phyloP scores from a whole-genome alignment of 768 basidiomycete species.

The Trametopsis cervina region DNA sequence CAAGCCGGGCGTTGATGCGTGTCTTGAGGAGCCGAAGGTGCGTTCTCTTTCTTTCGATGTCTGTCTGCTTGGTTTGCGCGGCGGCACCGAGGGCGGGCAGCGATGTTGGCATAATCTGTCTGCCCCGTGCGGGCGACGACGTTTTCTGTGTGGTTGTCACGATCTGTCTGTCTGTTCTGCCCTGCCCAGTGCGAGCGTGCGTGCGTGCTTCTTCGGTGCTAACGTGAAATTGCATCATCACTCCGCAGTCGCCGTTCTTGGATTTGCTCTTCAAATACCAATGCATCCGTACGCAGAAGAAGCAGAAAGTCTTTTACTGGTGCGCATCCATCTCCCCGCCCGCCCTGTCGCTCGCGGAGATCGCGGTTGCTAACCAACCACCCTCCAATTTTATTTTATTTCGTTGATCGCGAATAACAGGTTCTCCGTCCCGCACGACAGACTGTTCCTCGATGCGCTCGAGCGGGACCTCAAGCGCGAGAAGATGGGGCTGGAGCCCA shows the following conservation, averaged over 20 bases:
- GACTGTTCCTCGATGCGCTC: conserved; percentile 92
- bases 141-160: no score
- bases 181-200: background rate
- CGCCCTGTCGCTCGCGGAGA: background rate
- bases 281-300: conserved; percentile 96
- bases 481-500: conserved; percentile 83
- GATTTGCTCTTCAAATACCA: conserved; percentile 94
- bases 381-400: background rate
- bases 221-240: background rate
- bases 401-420: conserved; percentile 36
- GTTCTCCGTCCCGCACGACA: conserved; percentile 97
- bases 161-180: background rate
- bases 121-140: background rate
- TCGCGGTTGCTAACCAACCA: background rate
- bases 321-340: conserved; percentile 28
- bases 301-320: conserved; percentile 99
- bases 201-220: background rate
- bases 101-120: conserved; percentile 1
- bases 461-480: conserved; percentile 95
- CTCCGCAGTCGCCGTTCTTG: conserved; percentile 80
- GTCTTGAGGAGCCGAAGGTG: conserved; percentile 94
- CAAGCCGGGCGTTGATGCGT: conserved; percentile 89
- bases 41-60: no score
- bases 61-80: no score
- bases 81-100: no score